Conservation (phyloP, 345 rosid species). For the Brassica cretica region DNA sequence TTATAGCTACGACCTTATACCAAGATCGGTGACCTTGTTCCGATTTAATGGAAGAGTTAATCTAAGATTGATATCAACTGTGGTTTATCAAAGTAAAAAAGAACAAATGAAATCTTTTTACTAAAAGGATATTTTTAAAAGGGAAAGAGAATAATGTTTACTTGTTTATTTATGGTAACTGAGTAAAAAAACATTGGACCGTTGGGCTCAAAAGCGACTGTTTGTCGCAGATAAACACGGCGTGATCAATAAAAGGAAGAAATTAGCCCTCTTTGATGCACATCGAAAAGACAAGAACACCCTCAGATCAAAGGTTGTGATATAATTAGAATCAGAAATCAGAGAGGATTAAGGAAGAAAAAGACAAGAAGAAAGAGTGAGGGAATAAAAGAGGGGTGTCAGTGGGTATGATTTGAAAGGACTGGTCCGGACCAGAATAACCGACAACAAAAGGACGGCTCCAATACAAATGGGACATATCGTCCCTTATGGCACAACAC, state of each 20-base stretch:
- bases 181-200: too few relatives aligned
- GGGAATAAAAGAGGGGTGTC: conserved; percentile 26
- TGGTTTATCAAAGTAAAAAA: too few relatives aligned
- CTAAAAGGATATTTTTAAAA: too few relatives aligned
- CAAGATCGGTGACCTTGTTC: not conserved
- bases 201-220: too few relatives aligned
- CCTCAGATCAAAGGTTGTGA: not conserved
- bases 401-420: conserved; percentile 34
- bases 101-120: too few relatives aligned
- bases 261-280: not conserved
- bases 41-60: too few relatives aligned
- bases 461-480: conserved; percentile 27
- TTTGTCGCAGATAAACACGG: too few relatives aligned
- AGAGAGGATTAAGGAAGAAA: conserved; percentile 30
- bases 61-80: too few relatives aligned
- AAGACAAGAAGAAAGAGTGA: conserved; percentile 27
- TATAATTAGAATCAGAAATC: conserved; percentile 1
- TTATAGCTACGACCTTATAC: not conserved
- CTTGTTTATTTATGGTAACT: too few relatives aligned
- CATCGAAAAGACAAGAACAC: not conserved
- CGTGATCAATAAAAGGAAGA: too few relatives aligned
- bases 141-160: too few relatives aligned
- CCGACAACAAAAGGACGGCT: conserved; percentile 43
- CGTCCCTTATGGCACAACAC: conserved; percentile 25
- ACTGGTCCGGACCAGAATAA: conserved; percentile 30